Base-by-base conservation (phyloP, 768 basidiomycete genomes). In the Boletus sp. region DNA sequence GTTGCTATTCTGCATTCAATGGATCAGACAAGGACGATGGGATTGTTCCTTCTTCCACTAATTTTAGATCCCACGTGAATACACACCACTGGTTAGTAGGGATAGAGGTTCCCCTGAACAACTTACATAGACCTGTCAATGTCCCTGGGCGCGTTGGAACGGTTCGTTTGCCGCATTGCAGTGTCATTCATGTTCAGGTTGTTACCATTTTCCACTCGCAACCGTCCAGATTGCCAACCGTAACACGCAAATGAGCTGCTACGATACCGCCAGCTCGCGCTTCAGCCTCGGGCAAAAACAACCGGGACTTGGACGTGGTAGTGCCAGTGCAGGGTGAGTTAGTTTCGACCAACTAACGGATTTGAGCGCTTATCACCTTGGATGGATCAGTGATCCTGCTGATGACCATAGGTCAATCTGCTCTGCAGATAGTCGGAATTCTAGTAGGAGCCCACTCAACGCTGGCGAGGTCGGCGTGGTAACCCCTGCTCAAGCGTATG, bases 401-500 rank as follows among this genome's bases (percentile, higher is more conserved):
- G 48, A 54, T 28, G 63, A 55, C 46, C 35, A 28, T 12, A 47
- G 49, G 44, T 55, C 58, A 10, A 20, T 52, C 40, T 41, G 18
- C 36, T 57, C 55, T 15, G 42, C 36, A 11, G 40, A 48, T n/a
- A 46, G 33, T 50, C 39, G 28, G 47, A 47, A 40, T 45, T 3
- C 44, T 1, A 49, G n/a, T 20, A 12, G 53, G 33, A 52, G 39
- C 47, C 50, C 33, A 2, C 30, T 46, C 45, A 17, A 5, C 28
- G 3, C 32, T 28, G 32, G 10, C 30, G 37, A 28, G 20, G 32
- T 30, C 32, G 39, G 49, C 7, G 50, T 29, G 17, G 50, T 60
- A 18, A 70, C 66, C 17, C 63, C 60, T 39, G 64, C 64, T 29
- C 66, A 70, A 52, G 64, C 60, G 1, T 64, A 64, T 53, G 68